Conservation (phyloP, 2,329 filamentous ascomycete species). For the Chaetomium globosum region DNA sequence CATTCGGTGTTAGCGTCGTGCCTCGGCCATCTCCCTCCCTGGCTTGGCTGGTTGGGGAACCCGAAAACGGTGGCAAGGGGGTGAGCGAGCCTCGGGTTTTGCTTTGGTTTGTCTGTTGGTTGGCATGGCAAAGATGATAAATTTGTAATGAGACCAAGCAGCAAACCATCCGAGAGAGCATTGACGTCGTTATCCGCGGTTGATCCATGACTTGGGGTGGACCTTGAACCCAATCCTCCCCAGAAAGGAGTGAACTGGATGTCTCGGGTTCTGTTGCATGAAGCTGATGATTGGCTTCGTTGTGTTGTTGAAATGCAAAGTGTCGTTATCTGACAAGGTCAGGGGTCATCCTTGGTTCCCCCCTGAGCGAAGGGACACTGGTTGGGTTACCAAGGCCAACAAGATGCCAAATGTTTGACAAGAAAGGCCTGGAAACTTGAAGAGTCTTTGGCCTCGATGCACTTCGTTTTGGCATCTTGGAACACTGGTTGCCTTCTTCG, state of each 20-base stretch:
- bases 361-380: background rate
- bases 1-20: constrained; percentile 21
- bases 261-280: background rate
- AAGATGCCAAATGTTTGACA: background rate
- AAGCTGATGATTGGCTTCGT: background rate
- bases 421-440: background rate
- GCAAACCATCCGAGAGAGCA: background rate
- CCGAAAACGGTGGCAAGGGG: background rate
- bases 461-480: background rate
- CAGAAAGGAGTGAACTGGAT: background rate
- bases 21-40: constrained; percentile 23
- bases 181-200: background rate
- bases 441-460: background rate
- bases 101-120: background rate
- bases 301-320: background rate
- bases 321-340: background rate
- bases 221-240: background rate
- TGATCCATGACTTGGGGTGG: background rate
- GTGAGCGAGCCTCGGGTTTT: no score
- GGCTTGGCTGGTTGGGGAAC: constrained; percentile 6
- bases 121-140: constrained; percentile 14
- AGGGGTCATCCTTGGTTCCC: background rate
- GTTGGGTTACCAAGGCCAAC: background rate
- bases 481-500: background rate
- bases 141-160: background rate